A percentile compares a stretch with the other conserved stretches of the same genome.
These are phyloP conservation scores for Monascus ruber DNA, from an alignment of 2,329 filamentous ascomycete genomes.

Conservation along the genomic window DNA sequence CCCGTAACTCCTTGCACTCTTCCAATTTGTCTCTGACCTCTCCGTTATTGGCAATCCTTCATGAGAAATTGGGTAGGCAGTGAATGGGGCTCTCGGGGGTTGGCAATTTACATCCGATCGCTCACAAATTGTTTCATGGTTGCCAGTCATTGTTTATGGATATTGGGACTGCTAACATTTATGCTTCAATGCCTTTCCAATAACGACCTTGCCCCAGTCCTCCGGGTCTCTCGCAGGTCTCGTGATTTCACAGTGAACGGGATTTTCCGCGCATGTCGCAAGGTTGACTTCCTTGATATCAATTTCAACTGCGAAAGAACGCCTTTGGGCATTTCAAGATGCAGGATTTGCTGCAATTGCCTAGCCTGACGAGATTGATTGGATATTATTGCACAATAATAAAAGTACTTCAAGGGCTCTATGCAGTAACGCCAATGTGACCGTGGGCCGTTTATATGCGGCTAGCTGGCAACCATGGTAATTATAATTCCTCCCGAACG, in stretches of 20 bases:
- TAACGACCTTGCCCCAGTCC: conserved; percentile 22
- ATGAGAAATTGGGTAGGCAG: too few relatives aligned
- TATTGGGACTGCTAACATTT: too few relatives aligned
- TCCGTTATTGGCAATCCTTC: conserved; percentile 7
- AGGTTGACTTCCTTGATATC: conserved; percentile 16
- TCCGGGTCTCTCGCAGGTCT: conserved; percentile 27
- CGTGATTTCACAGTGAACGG: conserved; percentile 27
- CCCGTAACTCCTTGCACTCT: conserved; percentile 12
- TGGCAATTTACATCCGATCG: too few relatives aligned
- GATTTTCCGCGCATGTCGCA: conserved; percentile 21
- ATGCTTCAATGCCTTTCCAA: too few relatives aligned
- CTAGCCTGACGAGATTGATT: conserved; percentile 3
- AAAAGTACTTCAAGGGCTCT: conserved; percentile 10
- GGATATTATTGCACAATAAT: conserved; percentile 17
- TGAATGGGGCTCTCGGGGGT: too few relatives aligned
- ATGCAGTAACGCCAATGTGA: conserved; percentile 15
- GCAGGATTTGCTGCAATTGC: background rate
- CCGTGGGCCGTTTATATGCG: conserved; percentile 16
- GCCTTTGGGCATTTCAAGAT: conserved; percentile 13
- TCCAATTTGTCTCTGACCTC: conserved; percentile 12
- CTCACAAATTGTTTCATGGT: too few relatives aligned
- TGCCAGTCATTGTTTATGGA: too few relatives aligned
- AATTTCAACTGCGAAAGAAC: conserved; percentile 16
- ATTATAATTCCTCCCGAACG: conserved; percentile 1
- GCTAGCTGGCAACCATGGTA: conserved; percentile 8